phyloP scores from a whole-genome alignment of 495 filamentous ascomycete species.

The Pyronema domesticum region DNA sequence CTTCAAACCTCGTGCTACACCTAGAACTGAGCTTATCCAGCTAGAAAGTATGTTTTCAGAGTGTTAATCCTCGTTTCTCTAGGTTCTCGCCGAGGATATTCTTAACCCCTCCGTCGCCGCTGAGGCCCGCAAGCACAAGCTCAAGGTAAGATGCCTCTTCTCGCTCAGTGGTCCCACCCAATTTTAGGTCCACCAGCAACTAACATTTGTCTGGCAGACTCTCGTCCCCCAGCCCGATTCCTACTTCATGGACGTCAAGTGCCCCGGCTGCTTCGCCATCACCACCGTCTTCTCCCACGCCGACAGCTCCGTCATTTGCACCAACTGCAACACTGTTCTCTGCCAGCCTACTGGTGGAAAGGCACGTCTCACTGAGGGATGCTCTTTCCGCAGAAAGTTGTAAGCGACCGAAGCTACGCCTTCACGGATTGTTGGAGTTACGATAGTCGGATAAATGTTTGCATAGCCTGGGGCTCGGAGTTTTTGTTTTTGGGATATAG shows the following conservation, averaged over 20 bases:
- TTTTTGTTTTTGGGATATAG: too few species aligned
- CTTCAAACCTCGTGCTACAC: too few species aligned
- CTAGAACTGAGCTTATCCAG: too few species aligned
- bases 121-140: constrained; percentile 97
- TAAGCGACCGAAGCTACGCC: too few species aligned
- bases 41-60: constrained; percentile 9
- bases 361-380: constrained; percentile 89
- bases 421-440: too few species aligned
- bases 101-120: constrained; percentile 88
- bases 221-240: constrained; percentile 87
- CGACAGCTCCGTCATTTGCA: constrained; percentile 97
- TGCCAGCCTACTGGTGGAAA: constrained; percentile 98
- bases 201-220: constrained; percentile 35
- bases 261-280: constrained; percentile 99
- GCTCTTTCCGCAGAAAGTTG: constrained; percentile 95
- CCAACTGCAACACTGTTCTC: constrained; percentile 83
- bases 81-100: constrained; percentile 99
- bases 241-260: constrained; percentile 99
- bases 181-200: neutral
- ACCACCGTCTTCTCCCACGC: constrained; percentile 99
- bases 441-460: too few species aligned
- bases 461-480: too few species aligned
- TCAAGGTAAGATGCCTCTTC: constrained; percentile 54
- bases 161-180: neutral
- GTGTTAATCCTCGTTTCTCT: constrained; percentile 2